Base-by-base conservation (phyloP, 192 early-diverging fungal genomes). In the Podila horticola region DNA sequence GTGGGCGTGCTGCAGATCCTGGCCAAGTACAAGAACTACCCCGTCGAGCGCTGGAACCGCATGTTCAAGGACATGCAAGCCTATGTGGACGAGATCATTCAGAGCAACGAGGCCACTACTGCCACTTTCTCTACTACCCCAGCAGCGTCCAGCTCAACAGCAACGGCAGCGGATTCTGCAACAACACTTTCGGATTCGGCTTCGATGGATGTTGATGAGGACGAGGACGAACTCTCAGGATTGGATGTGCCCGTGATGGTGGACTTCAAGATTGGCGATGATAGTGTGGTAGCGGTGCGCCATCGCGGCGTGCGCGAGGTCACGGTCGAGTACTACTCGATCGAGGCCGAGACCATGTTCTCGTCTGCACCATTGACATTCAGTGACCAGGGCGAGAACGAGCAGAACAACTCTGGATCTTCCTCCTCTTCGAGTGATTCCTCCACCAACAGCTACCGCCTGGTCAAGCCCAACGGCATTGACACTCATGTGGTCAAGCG, bases 261-360 rank as follows among this genome's bases (percentile, higher is more conserved):
- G 6, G 85, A 88, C 4, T 82, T 88, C 58, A 75, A 82, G 41
- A 75, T 86, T 48, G 77, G 66, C 12, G 62, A 70, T 11, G 69
- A 77, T 6, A 69, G 62, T 30, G 58, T 73, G 9, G 29, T 85
- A n/a, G 36, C 66, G 20, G 67, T 88, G 3, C 74, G 72, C 11
- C 77, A 82, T 50, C 66, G 83, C n/a, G 86, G 86, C 12, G 72
- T 86, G 17, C 29, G 55, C 6, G 65, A 72, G 0, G 63, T 86
- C 3, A 73, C 75, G 19, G 70, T 88, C 1, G 68, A 76, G 33
- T 86, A 82, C 49, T 88, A 88, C 52, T 82, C 81, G 11, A 85
- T 86, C 24, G 83, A 88, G 66, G 77, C 83, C 19, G 87, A 88
- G 67, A 77, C 84, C 24, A 85, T 86, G 72, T 88, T 88, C 60